Percentiles rank a stretch among this genome's conserved stretches.
These are phyloP conservation scores for Melanopsichium pennsylvanicum DNA, from an alignment of 1,284 basidiomycete species.

Conservation along the genomic window DNA sequence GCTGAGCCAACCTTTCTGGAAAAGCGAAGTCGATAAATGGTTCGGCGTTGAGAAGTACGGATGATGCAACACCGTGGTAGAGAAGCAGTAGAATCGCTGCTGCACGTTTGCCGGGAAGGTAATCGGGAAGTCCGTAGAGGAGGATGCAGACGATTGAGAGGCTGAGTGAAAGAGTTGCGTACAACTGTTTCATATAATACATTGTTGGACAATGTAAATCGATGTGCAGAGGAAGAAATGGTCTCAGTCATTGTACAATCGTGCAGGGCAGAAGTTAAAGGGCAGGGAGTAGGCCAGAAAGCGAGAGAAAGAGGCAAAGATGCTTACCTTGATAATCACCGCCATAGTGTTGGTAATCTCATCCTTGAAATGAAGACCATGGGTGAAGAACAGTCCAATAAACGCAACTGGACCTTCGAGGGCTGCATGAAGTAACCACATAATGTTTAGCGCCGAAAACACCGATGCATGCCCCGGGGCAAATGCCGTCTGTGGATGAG, in stretches of 20 bases:
- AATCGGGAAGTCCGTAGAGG: constrained; percentile 70
- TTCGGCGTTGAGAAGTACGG: constrained; percentile 77
- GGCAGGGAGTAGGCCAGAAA: background rate
- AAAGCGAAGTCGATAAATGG: constrained; percentile 79
- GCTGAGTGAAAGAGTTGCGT: constrained; percentile 19
- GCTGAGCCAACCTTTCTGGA: constrained; percentile 72
- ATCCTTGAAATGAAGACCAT: constrained; percentile 73
- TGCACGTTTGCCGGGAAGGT: constrained; percentile 82
- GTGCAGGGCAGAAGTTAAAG: too few species aligned
- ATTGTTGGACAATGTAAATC: too few species aligned
- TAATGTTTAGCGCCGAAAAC: constrained; percentile 37
- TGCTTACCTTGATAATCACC: constrained; percentile 75
- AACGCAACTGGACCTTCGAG: constrained; percentile 78
- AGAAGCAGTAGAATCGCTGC: constrained; percentile 77
- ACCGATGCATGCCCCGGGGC: constrained; percentile 7
- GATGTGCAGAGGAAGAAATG: too few species aligned
- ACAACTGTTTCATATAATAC: constrained; percentile 37
- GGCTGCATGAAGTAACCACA: constrained; percentile 79
- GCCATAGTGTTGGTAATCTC: constrained; percentile 81
- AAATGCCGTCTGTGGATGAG: constrained; percentile 44
- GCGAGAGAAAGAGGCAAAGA: background rate
- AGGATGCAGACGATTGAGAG: constrained; percentile 40
- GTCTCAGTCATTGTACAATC: too few species aligned
- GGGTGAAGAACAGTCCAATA: constrained; percentile 75
- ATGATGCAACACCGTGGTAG: constrained; percentile 78